Conservation (phyloP, 495 filamentous ascomycete genomes). For the Baudoinia panamericana region DNA sequence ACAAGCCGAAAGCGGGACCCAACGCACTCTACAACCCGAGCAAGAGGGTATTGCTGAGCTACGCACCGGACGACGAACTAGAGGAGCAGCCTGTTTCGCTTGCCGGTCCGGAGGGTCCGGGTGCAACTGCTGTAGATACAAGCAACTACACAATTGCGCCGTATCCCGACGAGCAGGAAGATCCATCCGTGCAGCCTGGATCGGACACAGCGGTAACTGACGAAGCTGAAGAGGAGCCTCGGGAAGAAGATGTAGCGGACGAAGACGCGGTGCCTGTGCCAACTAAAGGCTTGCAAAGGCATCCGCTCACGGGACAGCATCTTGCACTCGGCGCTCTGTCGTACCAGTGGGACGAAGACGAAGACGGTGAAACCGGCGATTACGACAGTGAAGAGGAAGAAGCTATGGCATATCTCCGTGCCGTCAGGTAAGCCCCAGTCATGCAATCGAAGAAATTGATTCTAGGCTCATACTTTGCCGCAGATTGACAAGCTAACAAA, state of each 20-base stretch:
- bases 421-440: constrained; percentile 20
- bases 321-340: constrained; percentile 9
- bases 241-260: neutral
- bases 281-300: neutral
- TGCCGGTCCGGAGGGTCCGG: neutral
- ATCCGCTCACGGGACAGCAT: constrained; percentile 12
- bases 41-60: constrained; percentile 16
- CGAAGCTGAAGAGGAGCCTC: neutral
- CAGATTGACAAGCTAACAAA: constrained; percentile 13
- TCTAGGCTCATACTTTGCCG: constrained; percentile 14
- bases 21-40: constrained; percentile 14
- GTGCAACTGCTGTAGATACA: neutral
- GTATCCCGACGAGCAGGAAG: constrained; percentile 3
- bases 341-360: constrained; percentile 11
- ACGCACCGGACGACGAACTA: constrained; percentile 15
- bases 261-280: neutral
- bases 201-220: neutral
- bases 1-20: constrained; percentile 7
- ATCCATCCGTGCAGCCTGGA: neutral
- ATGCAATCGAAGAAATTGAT: neutral
- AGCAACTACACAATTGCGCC: constrained; percentile 1
- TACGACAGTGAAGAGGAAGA: constrained; percentile 20
- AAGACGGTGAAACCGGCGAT: constrained; percentile 20
- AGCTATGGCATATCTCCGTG: constrained; percentile 24
- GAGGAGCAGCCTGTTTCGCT: neutral